phyloP scores from a whole-genome alignment of 495 filamentous ascomycete species.

The Daldinia childiae region DNA sequence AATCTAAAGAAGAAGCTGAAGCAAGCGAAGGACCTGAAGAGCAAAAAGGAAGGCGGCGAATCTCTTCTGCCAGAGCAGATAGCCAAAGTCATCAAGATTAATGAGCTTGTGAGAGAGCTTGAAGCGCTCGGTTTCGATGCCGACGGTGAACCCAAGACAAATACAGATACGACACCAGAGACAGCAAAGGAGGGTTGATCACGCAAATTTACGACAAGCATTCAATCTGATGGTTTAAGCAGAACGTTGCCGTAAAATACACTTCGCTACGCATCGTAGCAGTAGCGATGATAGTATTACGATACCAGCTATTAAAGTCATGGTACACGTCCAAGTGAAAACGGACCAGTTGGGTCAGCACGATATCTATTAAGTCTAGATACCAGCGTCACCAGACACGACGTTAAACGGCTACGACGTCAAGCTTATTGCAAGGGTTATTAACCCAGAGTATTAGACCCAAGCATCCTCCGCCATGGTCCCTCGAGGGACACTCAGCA shows the following conservation, averaged over 20 bases:
- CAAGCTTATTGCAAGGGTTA: background rate
- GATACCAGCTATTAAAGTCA: background rate
- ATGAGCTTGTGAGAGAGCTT: conserved; percentile 89
- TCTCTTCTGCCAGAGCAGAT: conserved; percentile 91
- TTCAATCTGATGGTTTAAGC: background rate
- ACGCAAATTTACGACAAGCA: background rate
- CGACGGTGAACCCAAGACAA: conserved; percentile 58
- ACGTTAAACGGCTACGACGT: background rate
- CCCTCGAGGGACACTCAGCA: background rate
- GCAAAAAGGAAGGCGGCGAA: conserved; percentile 89
- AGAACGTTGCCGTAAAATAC: background rate
- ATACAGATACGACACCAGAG: conserved; percentile 7
- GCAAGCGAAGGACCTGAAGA: conserved; percentile 88
- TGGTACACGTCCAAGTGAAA: background rate
- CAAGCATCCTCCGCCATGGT: background rate
- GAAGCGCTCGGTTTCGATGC: conserved; percentile 85
- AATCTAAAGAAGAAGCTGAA: conserved; percentile 96
- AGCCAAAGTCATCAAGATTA: conserved; percentile 96
- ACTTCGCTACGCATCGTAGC: background rate
- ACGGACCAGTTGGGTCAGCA: background rate
- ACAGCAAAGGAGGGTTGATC: conserved; percentile 31
- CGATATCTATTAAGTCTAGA: background rate
- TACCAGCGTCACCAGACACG: background rate
- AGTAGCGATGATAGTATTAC: background rate
- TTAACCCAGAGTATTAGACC: background rate